These are phyloP conservation scores for Cylindrodendrum hubeiense DNA, from an alignment of 2,329 filamentous ascomycete species.

Conservation along the genomic window DNA sequence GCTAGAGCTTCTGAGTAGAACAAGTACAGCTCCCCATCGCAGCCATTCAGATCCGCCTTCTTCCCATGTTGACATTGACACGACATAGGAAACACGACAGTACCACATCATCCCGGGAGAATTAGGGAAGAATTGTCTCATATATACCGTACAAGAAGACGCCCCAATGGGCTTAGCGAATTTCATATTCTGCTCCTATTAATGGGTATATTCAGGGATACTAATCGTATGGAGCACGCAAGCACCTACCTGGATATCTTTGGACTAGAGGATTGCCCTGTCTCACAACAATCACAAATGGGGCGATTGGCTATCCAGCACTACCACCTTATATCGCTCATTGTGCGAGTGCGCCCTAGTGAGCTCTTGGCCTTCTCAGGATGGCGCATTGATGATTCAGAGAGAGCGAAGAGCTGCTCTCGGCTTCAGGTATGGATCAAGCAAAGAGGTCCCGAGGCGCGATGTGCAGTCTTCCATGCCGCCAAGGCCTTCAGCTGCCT, in stretches of 20 bases:
- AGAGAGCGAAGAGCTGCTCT: background rate
- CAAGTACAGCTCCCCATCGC: background rate
- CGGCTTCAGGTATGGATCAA: background rate
- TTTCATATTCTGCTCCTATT: background rate
- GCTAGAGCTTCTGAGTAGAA: background rate
- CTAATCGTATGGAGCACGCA: background rate
- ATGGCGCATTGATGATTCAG: background rate
- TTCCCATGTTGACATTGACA: background rate
- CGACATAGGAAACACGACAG: background rate
- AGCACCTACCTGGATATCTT: background rate
- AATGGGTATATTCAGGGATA: background rate
- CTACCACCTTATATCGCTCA: background rate
- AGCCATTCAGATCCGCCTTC: background rate
- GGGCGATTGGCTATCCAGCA: background rate
- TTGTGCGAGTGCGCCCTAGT: background rate
- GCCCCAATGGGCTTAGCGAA: background rate
- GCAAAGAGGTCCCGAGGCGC: background rate
- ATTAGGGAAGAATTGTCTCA: background rate
- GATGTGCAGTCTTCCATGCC: background rate
- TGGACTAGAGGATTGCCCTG: background rate
- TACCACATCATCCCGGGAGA: background rate
- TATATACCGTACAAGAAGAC: background rate
- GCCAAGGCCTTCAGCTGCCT: background rate
- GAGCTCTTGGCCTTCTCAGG: background rate
- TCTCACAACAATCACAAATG: background rate